A percentile compares a stretch with the other conserved stretches of the same genome.
phyloP scores from a whole-genome alignment of 768 basidiomycete species.

The Russula virescens region DNA sequence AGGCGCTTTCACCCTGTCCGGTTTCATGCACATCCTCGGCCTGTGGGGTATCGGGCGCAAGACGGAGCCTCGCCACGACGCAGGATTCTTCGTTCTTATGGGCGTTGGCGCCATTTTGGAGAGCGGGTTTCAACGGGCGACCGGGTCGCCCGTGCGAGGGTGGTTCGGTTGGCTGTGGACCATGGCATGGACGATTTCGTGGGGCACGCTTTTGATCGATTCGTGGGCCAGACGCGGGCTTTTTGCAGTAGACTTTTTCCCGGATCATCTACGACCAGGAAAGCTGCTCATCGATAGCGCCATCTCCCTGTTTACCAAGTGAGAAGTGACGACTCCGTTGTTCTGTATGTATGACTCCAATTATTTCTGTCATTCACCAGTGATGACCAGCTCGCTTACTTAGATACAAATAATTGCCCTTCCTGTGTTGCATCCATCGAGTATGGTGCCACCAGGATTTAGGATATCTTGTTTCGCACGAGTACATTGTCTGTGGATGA shows the following conservation, averaged over 20 bases:
- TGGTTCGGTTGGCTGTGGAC: conserved; percentile 49
- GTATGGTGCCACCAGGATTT: too few relatives aligned
- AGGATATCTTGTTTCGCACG: too few relatives aligned
- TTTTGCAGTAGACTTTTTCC: conserved; percentile 2
- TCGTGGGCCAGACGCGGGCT: conserved; percentile 15
- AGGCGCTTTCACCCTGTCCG: conserved; percentile 56
- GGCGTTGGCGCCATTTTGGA: conserved; percentile 51
- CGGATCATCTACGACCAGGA: background rate
- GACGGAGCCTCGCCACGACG: conserved; percentile 37
- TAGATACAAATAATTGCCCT: too few relatives aligned
- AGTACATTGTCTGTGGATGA: too few relatives aligned
- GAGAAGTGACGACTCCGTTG: background rate
- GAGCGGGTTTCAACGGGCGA: conserved; percentile 37
- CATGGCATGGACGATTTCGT: conserved; percentile 40
- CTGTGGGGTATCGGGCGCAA: conserved; percentile 55
- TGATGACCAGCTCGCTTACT: too few relatives aligned
- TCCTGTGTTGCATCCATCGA: too few relatives aligned
- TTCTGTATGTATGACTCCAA: too few relatives aligned
- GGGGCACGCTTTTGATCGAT: conserved; percentile 29
- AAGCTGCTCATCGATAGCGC: background rate
- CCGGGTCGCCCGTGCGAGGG: conserved; percentile 46
- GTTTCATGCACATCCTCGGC: conserved; percentile 52
- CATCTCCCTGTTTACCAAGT: background rate
- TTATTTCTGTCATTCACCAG: too few relatives aligned
- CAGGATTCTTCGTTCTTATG: conserved; percentile 53